phyloP scores from a whole-genome alignment of 305 asterid genomes.

The Fraxinus sp. region DNA sequence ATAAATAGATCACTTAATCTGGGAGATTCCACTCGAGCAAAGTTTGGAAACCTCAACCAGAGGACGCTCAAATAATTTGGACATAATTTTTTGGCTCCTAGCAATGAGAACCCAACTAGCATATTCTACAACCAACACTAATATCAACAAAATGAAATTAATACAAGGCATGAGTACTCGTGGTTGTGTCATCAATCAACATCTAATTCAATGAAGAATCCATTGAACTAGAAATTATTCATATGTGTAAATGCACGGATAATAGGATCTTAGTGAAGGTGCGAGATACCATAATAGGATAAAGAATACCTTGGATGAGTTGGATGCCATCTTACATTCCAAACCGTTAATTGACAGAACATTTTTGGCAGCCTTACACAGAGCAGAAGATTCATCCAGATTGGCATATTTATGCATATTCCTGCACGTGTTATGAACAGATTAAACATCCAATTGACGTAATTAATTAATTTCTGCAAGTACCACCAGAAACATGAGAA shows the following conservation, averaged over 20 bases:
- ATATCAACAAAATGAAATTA: neutral
- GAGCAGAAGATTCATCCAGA: conserved; percentile 55
- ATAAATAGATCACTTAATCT: neutral
- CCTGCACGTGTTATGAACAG: conserved; percentile 49
- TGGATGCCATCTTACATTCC: conserved; percentile 95
- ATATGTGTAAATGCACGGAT: neutral
- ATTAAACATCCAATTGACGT: conserved; percentile 17
- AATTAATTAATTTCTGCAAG: neutral
- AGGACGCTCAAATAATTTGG: neutral
- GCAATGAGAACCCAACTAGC: neutral
- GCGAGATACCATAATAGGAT: neutral
- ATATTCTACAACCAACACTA: neutral
- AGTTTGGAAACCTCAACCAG: neutral
- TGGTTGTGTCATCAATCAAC: neutral
- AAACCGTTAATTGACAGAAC: conserved; percentile 68
- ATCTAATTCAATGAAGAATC: neutral
- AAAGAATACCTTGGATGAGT: conserved; percentile 80
- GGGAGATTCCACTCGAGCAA: neutral
- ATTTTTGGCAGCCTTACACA: conserved; percentile 64
- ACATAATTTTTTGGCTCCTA: neutral
- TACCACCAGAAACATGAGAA: neutral
- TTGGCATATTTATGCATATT: conserved; percentile 54
- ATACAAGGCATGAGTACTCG: neutral
- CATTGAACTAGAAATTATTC: neutral
- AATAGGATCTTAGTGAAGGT: neutral